phyloP scores from a whole-genome alignment of 352 stramenopile genomes.

The Globisporangium lucens region DNA sequence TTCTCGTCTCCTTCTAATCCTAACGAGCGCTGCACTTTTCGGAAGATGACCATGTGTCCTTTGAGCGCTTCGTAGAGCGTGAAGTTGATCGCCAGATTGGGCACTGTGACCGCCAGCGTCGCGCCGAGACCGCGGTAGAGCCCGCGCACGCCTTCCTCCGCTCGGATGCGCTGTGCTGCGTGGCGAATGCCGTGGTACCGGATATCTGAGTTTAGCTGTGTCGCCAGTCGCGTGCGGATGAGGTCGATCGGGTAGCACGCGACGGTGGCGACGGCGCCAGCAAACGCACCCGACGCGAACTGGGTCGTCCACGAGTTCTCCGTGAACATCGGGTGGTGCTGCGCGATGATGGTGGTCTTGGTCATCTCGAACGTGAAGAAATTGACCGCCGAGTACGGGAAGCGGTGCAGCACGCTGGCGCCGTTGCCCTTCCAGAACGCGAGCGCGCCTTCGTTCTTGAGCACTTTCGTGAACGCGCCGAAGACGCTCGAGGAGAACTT shows the following conservation, averaged over 20 bases:
- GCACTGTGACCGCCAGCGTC: conserved; percentile 94
- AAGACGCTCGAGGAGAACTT: conserved; percentile 71
- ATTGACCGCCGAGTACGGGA: conserved; percentile 96
- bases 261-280: conserved; percentile 72
- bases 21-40: conserved; percentile 30
- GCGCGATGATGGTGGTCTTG: conserved; percentile 70
- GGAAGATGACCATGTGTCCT: conserved; percentile 83
- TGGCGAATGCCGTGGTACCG: conserved; percentile 90
- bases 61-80: conserved; percentile 95
- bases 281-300: conserved; percentile 70
- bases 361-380: conserved; percentile 96
- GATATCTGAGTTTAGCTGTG: conserved; percentile 89
- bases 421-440: conserved; percentile 97
- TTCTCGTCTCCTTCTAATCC: conserved; percentile 28
- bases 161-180: conserved; percentile 91
- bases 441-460: conserved; percentile 90
- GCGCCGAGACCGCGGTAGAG: conserved; percentile 93
- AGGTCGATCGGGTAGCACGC: conserved; percentile 97
- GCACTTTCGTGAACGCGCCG: conserved; percentile 87
- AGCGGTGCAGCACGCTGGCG: conserved; percentile 93
- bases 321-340: conserved; percentile 66
- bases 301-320: conserved; percentile 71
- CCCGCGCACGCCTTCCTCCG: conserved; percentile 83
- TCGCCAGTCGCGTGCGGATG: conserved; percentile 93
- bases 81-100: conserved; percentile 96